phyloP scores from a whole-genome alignment of 495 filamentous ascomycete genomes.

The Xylaria castorea region DNA sequence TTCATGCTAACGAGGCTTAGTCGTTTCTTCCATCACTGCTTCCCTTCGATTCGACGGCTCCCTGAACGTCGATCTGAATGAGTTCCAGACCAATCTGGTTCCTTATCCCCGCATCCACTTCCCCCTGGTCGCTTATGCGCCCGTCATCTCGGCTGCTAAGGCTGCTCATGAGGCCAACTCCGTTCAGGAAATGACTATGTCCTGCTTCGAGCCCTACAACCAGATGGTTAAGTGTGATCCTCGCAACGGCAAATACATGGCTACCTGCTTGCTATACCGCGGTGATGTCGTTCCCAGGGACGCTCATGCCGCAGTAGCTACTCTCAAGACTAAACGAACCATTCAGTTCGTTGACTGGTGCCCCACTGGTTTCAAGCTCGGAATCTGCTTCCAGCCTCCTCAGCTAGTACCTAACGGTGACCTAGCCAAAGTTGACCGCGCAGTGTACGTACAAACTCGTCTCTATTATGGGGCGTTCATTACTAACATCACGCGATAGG shows the following conservation, averaged over 20 bases:
- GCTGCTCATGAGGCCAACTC: slow-evolving; percentile 94
- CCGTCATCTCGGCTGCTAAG: slow-evolving; percentile 91
- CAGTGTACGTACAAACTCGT: slow-evolving; percentile 72
- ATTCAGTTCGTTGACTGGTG: slow-evolving; percentile 99
- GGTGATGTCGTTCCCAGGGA: slow-evolving; percentile 98
- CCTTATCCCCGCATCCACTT: slow-evolving; percentile 99
- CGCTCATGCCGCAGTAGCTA: slow-evolving; percentile 86
- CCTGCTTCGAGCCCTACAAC: slow-evolving; percentile 80
- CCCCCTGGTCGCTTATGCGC: slow-evolving; percentile 94
- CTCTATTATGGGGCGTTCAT: slow-evolving; percentile 31
- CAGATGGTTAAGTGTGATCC: slow-evolving; percentile 99
- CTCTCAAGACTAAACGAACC: slow-evolving; percentile 97
- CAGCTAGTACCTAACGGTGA: slow-evolving; percentile 95
- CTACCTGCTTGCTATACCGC: slow-evolving; percentile 96
- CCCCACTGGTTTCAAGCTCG: slow-evolving; percentile 99
- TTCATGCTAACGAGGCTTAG: slow-evolving; percentile 50
- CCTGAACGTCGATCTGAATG: slow-evolving; percentile 98
- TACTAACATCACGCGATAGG: slow-evolving; percentile 50
- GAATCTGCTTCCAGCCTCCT: slow-evolving; percentile 99
- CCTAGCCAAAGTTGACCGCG: slow-evolving; percentile 95
- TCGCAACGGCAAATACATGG: slow-evolving; percentile 99
- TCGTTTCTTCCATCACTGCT: slow-evolving; percentile 97
- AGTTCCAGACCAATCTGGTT: slow-evolving; percentile 99
- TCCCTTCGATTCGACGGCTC: slow-evolving; percentile 98
- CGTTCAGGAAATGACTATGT: slow-evolving; percentile 85